Percentiles rank a stretch among this genome's conserved stretches.
These are phyloP conservation scores for Fomitopsis betulina DNA, from an alignment of 1,284 basidiomycete genomes.

Conservation along the genomic window DNA sequence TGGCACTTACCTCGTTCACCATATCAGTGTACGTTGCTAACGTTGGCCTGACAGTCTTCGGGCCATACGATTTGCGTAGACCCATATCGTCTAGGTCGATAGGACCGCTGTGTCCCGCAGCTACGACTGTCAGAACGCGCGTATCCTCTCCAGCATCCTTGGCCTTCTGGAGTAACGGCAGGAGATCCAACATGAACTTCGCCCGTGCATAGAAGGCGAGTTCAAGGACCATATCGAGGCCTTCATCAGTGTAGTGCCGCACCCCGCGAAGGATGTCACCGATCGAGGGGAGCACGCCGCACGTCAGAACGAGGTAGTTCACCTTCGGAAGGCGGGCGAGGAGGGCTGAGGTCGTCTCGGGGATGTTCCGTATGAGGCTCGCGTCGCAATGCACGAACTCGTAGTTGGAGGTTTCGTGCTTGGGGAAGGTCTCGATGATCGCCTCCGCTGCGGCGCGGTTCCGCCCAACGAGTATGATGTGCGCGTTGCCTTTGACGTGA, in stretches of 20 bases:
- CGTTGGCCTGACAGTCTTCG: conserved; percentile 17
- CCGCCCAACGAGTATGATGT: conserved; percentile 33
- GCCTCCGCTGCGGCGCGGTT: conserved; percentile 30
- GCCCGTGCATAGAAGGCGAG: conserved; percentile 26
- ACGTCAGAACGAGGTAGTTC: conserved; percentile 30
- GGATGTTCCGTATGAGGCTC: conserved; percentile 31
- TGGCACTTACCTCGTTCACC: conserved; percentile 27
- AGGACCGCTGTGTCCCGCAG: conserved; percentile 14
- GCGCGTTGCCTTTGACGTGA: conserved; percentile 12
- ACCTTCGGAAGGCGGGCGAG: conserved; percentile 23
- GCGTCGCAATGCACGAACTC: conserved; percentile 35
- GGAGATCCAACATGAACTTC: conserved; percentile 25
- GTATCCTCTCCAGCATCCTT: conserved; percentile 12
- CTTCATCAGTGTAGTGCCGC: conserved; percentile 11
- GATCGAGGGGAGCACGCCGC: conserved; percentile 26
- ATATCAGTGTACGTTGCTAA: conserved; percentile 29
- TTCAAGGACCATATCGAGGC: conserved; percentile 23
- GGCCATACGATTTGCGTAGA: conserved; percentile 27
- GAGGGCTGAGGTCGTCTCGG: conserved; percentile 22
- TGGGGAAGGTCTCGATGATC: conserved; percentile 31
- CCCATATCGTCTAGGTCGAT: conserved; percentile 31
- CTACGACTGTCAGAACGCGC: conserved; percentile 20
- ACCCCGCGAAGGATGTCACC: conserved; percentile 24
- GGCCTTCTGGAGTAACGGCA: conserved; percentile 23
- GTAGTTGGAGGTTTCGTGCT: conserved; percentile 23